A percentile compares a stretch with the other conserved stretches of the same genome.
Conservation (phyloP, 257 asterid species). For the Lycium barbarum region DNA sequence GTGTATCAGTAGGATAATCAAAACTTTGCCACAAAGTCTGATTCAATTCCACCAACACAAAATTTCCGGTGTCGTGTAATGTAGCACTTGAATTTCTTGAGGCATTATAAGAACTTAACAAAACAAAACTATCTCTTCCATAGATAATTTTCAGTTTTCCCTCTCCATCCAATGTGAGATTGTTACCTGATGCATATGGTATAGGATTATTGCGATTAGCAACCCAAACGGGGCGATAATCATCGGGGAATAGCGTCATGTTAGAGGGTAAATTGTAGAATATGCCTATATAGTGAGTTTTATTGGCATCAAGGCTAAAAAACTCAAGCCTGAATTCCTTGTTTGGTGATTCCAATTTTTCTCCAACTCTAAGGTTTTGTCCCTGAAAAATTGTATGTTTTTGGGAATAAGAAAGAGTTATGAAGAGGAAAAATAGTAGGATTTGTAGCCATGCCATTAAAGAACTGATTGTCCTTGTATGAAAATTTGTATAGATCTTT, state of each 20-base stretch:
- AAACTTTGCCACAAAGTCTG: slow-evolving; percentile 44
- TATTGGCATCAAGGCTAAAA: slow-evolving; percentile 32
- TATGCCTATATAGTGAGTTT: slow-evolving; percentile 41
- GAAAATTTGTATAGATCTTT: not conserved
- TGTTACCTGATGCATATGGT: slow-evolving; percentile 31
- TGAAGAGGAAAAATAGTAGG: slow-evolving; percentile 15
- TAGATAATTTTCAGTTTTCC: slow-evolving; percentile 36
- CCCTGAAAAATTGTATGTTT: slow-evolving; percentile 19
- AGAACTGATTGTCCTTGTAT: not conserved
- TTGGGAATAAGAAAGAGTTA: not conserved
- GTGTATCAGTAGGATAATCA: slow-evolving; percentile 44
- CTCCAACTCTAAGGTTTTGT: slow-evolving; percentile 30
- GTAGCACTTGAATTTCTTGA: slow-evolving; percentile 38
- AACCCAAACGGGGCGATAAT: slow-evolving; percentile 40
- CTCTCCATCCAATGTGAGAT: slow-evolving; percentile 32
- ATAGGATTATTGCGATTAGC: slow-evolving; percentile 40
- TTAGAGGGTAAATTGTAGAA: slow-evolving; percentile 23
- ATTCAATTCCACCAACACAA: slow-evolving; percentile 29
- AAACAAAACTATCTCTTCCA: not conserved
- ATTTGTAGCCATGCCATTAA: slow-evolving; percentile 16
- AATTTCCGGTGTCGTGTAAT: slow-evolving; percentile 36
- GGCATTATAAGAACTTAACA: slow-evolving; percentile 14
- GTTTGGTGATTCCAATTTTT: slow-evolving; percentile 34
- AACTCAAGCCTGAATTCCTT: slow-evolving; percentile 37
- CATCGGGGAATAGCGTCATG: not conserved